Percentiles rank a stretch among this genome's conserved stretches.
phyloP scores from a whole-genome alignment of 306 rosid genomes.

The peach (Prunus persica) region Prunus_persica_NCBIv2 NC_034011.1:5057001-5057500 shows the following conservation, averaged over 20 bases:
- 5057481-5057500: neutral
- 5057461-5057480: neutral
- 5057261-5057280: conserved; percentile 78
- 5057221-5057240: conserved; percentile 30
- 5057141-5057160: neutral
- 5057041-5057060: neutral
- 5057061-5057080: neutral
- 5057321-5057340: conserved; percentile 5
- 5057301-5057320: conserved; percentile 60
- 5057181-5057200: neutral
- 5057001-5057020: neutral
- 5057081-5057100: neutral
- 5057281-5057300: conserved; percentile 52
- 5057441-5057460: neutral
- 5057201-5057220: conserved; percentile 9
- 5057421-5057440: neutral
- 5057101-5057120: neutral
- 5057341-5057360: neutral
- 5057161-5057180: neutral
- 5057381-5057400: neutral
- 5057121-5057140: neutral
- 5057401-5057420: neutral
- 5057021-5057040: neutral
- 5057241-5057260: conserved; percentile 56
- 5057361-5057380: neutral